Evolutionary conservation across 129 eudicot species (phyloP), one percentile per base, ranked within the genome.

Genomic region (Artemisia argyi): DNA sequence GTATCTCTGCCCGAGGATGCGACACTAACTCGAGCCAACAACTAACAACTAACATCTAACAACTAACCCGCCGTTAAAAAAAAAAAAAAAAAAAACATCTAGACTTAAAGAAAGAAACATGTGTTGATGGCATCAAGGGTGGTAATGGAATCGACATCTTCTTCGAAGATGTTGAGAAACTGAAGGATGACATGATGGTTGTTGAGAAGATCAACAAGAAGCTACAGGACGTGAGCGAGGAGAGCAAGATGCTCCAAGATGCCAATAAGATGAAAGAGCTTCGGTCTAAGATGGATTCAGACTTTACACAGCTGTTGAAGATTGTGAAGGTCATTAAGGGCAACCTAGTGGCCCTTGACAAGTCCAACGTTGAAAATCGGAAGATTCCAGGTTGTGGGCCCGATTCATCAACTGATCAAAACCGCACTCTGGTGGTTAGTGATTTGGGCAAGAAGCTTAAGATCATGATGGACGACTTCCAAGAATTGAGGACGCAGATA

Each of bases 401-500:
- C 0, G 96, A 96, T 8, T 92, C 98, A 0, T 92, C 91, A 3
- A 76, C 91, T n/a, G 98, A 92, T 35, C 72, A 91, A 42, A 92
- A 96, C 1, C 81, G 96, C 50, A 85, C 89, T 10, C 84, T 86
- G 0, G 93, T 89, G 0, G 98, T 92, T 2, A 74, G 86, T 65
- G 98, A 96, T 11, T 68, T 92, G 56, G 98, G 98, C 16, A 89
- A 92, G 74, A 89, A 89, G 52, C 85, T 92, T 11, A 89, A 92
- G 76, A 80, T 61, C 69, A 77, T 83, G 89, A 92, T 87, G 98
- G 98, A 89, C 46, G 89, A 80, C 28, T 92, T 92, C 65, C 98
- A 92, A 60, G 77, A 47, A 11, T 61, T 89, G 2, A 68, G 98
- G 66, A 51, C 81, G 2, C 73, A 65, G 16, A 92, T 92, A 85